A percentile compares a stretch with the other conserved stretches of the same genome.
Conservation (phyloP, 2,329 filamentous ascomycete species). For the Xylariaceae sp. region DNA sequence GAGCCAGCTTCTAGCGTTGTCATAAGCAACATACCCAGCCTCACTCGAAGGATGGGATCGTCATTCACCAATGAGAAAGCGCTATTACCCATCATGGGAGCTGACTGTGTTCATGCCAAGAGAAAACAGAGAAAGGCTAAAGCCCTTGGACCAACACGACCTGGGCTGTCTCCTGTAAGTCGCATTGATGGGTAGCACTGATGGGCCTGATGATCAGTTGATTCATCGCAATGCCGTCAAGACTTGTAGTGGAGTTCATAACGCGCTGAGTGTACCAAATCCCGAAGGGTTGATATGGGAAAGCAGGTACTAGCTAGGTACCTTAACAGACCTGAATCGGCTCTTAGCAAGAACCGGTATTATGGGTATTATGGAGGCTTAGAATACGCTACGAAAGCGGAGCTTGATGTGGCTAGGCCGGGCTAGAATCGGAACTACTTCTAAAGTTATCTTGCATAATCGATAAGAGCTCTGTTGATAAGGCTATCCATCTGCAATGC, state of each 20-base stretch:
- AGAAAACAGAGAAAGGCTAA: too few species aligned
- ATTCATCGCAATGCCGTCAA: background rate
- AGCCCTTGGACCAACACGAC: too few species aligned
- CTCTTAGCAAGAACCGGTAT: too few species aligned
- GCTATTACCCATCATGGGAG: too few species aligned
- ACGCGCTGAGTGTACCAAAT: background rate
- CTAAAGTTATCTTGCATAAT: constrained; percentile 36
- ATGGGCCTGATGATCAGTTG: constrained; percentile 15
- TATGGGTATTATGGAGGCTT: too few species aligned
- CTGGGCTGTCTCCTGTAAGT: constrained; percentile 9
- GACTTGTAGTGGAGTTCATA: background rate
- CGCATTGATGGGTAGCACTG: constrained; percentile 10
- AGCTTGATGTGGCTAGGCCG: too few species aligned
- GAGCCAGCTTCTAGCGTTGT: background rate
- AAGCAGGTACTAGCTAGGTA: too few species aligned
- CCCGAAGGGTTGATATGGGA: too few species aligned
- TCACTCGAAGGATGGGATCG: constrained; percentile 11
- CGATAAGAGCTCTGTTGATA: constrained; percentile 42
- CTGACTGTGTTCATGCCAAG: too few species aligned
- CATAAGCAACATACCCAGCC: constrained; percentile 8
- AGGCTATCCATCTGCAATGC: background rate
- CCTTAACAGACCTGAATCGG: too few species aligned
- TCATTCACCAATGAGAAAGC: constrained; percentile 12
- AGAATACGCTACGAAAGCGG: too few species aligned
- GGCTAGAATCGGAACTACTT: too few species aligned